Base-by-base conservation (phyloP, 139 green algal genomes). In the Coelastrella sp. region DNA sequence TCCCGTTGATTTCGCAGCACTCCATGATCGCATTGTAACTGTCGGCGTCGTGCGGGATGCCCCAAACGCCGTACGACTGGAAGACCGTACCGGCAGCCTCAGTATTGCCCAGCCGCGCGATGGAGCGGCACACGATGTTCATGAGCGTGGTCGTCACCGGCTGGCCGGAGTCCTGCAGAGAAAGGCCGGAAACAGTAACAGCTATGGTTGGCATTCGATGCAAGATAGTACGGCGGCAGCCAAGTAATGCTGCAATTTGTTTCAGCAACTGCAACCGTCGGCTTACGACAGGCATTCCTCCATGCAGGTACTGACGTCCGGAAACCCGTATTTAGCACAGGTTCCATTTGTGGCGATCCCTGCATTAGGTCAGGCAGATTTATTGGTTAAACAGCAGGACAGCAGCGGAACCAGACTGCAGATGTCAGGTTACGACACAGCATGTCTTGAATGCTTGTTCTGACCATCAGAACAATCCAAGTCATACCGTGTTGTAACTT, bases 11-110 rank as follows among this genome's bases (percentile, higher is more conserved):
- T 23, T 87, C 82, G 82, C 82, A 87, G 65, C 60, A 87, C 64
- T 87, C 82, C 82, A 87, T 78, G 64, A 87, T 71, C 10, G 82
- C 65, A 64, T 87, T 87, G 14, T 79, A 87, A 17, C 82, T 87
- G 82, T 87, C 82, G 14, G 64, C 82, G 14, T 87, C 64, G 5
- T 56, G 82, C 82, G 20, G 32, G 22, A 87, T 68, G 32, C 54
- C 54, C 82, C 82, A 87, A 7, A 71, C 64, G 16, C 65, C 82
- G 64, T 79, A 87, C 23, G 16, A 47, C 47, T 87, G 60, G n/a
- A 87, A 87, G 11, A 79, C 65, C 23, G 71, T 78, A 65, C 82
- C 82, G 4, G 82, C 58, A 4, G 65, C 65, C 54, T 87, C 82
- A 11, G 82, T 87, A 23, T 78, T 87, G 82, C 82, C 82, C 3